phyloP scores from a whole-genome alignment of 1,284 basidiomycete genomes.

The Cystobasidium pallidum region DNA sequence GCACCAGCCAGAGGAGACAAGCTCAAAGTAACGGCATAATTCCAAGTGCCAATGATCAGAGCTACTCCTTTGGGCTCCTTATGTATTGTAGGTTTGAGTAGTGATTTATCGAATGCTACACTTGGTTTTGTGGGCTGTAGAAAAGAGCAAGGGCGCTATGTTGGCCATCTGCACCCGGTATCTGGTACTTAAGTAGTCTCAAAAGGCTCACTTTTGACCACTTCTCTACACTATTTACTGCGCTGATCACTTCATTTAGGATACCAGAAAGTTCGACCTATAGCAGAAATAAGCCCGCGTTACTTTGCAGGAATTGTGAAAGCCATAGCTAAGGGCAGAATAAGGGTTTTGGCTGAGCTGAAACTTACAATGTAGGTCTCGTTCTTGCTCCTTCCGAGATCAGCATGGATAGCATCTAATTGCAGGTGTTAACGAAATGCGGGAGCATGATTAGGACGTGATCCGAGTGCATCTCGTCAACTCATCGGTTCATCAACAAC shows the following conservation, averaged over 20 bases:
- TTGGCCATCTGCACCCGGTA: too few species aligned
- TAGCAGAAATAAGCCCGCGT: conserved; percentile 60
- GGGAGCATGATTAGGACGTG: neutral
- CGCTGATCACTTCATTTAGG: conserved; percentile 37
- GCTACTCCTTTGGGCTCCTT: conserved; percentile 78
- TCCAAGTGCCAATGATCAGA: conserved; percentile 65
- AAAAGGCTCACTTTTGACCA: conserved; percentile 53
- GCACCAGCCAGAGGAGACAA: conserved; percentile 69
- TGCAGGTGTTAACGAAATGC: neutral
- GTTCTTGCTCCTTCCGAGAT: conserved; percentile 64
- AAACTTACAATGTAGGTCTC: conserved; percentile 59
- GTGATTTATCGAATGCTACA: conserved; percentile 59
- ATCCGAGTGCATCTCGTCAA: neutral
- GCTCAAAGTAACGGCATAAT: conserved; percentile 63
- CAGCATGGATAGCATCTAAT: conserved; percentile 60
- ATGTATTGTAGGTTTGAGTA: conserved; percentile 67
- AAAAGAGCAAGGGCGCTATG: too few species aligned
- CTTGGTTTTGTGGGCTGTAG: conserved; percentile 53
- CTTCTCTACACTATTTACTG: conserved; percentile 46
- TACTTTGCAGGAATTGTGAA: too few species aligned
- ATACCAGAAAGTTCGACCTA: conserved; percentile 66
- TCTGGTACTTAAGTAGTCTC: too few species aligned
- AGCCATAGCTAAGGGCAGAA: too few species aligned
- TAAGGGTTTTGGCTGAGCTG: too few species aligned
- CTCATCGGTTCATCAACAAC: neutral